These are phyloP conservation scores for Fraxinus latifolia DNA, from an alignment of 305 asterid species.

Conservation along the genomic window DNA sequence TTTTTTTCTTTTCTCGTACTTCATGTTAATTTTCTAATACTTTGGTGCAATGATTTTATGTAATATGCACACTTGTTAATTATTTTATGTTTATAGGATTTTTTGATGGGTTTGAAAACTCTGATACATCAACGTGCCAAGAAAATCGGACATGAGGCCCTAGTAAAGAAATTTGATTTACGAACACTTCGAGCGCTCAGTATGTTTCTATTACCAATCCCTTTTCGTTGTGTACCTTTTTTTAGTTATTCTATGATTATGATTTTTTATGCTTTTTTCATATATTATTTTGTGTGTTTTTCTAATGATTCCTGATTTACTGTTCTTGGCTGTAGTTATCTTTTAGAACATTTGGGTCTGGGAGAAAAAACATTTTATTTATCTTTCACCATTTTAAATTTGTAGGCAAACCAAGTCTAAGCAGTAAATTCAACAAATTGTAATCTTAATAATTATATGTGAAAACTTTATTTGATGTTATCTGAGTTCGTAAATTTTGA, in stretches of 20 bases:
- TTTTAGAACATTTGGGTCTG: not conserved
- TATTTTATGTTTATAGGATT: constrained; percentile 40
- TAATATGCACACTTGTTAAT: not conserved
- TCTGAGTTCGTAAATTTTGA: not conserved
- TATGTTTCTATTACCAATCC: constrained; percentile 28
- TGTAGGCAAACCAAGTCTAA: not conserved
- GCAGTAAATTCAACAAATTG: not conserved
- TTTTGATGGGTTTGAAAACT: constrained; percentile 49
- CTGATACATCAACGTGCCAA: constrained; percentile 52
- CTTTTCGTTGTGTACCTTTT: not conserved
- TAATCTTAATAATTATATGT: not conserved
- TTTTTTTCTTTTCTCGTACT: not conserved
- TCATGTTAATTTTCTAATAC: not conserved
- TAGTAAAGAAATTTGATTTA: constrained; percentile 54
- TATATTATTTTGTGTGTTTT: not conserved
- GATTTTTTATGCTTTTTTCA: not conserved
- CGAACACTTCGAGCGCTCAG: constrained; percentile 53
- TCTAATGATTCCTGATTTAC: not conserved
- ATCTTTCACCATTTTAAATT: not conserved
- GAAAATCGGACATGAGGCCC: constrained; percentile 45
- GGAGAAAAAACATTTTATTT: not conserved
- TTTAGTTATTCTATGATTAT: not conserved
- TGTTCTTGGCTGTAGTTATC: not conserved
- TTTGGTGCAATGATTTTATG: not conserved
- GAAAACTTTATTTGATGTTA: not conserved